phyloP scores from a whole-genome alignment of 805 yeast genomes.

The Saturnispora sanitii region DNA sequence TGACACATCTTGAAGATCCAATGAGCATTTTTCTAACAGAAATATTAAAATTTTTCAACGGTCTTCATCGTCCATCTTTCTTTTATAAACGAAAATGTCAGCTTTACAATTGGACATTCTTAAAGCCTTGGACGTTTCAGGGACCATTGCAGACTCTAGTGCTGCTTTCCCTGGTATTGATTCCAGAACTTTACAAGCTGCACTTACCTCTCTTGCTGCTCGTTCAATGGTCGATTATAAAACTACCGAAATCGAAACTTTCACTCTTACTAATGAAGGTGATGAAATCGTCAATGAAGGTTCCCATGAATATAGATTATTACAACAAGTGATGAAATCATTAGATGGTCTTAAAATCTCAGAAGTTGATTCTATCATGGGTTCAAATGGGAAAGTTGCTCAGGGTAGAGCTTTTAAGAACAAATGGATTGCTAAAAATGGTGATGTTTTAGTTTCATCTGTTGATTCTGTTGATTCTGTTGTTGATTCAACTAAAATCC shows the following conservation, averaged over 20 bases:
- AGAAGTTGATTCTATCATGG: slow-evolving; percentile 65
- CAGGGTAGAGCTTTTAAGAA: slow-evolving; percentile 97
- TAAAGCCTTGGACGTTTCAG: slow-evolving; percentile 52
- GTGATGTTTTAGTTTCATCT: slow-evolving; percentile 63
- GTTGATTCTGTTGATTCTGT: slow-evolving; percentile 41
- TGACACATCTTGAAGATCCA: not conserved
- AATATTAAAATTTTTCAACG: not conserved
- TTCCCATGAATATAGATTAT: slow-evolving; percentile 80
- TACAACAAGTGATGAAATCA: slow-evolving; percentile 60
- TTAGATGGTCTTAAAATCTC: slow-evolving; percentile 74
- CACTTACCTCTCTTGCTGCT: slow-evolving; percentile 77
- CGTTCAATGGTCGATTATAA: slow-evolving; percentile 69
- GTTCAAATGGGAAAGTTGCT: slow-evolving; percentile 80
- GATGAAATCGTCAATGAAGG: slow-evolving; percentile 68
- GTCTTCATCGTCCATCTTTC: not conserved
- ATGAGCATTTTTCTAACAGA: not conserved
- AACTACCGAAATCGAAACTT: slow-evolving; percentile 64
- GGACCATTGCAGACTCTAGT: slow-evolving; percentile 60
- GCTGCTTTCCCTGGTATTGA: slow-evolving; percentile 55
- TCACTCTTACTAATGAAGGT: slow-evolving; percentile 76
- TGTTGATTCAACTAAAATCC: slow-evolving; percentile 55
- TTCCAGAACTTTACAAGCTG: slow-evolving; percentile 64
- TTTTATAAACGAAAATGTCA: slow-evolving; percentile 37
- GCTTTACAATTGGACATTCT: slow-evolving; percentile 57
- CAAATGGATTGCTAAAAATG: slow-evolving; percentile 89